These are phyloP conservation scores for Trichosphaerium sp. DNA, from an alignment of 78 protist species.

Conservation along the genomic window DNA sequence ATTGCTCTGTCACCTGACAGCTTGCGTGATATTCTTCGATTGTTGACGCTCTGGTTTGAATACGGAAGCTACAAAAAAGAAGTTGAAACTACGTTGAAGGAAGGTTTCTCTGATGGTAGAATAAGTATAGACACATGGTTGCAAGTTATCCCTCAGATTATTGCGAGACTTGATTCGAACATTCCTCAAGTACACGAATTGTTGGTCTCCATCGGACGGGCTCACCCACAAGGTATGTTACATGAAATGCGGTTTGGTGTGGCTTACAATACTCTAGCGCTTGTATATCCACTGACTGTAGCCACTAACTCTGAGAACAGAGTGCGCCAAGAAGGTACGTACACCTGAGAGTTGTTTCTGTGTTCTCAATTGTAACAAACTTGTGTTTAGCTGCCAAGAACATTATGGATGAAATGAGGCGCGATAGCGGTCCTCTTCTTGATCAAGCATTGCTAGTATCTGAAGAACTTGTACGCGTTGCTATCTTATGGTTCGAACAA, in stretches of 20 bases:
- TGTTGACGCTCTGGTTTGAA: conserved; percentile 72
- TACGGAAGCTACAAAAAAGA: conserved; percentile 28
- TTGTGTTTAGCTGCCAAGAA: not conserved
- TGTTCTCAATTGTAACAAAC: not conserved
- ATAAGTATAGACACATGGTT: conserved; percentile 81
- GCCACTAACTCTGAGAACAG: not conserved
- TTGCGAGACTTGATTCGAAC: not conserved
- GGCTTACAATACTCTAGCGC: too few species aligned
- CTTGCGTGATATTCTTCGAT: conserved; percentile 58
- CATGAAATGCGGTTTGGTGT: too few species aligned
- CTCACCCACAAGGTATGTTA: not conserved
- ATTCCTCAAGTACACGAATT: not conserved
- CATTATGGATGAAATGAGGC: not conserved
- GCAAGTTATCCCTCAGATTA: conserved; percentile 72
- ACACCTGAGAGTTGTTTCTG: too few species aligned
- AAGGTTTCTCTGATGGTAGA: conserved; percentile 42
- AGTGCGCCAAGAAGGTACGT: not conserved
- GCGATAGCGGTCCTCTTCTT: conserved; percentile 42
- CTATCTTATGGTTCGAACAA: not conserved
- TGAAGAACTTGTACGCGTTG: not conserved
- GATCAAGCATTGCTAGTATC: not conserved
- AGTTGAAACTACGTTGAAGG: not conserved
- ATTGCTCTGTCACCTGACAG: conserved; percentile 43
- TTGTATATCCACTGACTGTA: not conserved
- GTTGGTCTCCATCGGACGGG: not conserved